A percentile compares a stretch with the other conserved stretches of the same genome.
Evolutionary conservation across 1,284 basidiomycete species (phyloP).

Genomic region (Cutaneotrichosporon cavernicola): DNA sequence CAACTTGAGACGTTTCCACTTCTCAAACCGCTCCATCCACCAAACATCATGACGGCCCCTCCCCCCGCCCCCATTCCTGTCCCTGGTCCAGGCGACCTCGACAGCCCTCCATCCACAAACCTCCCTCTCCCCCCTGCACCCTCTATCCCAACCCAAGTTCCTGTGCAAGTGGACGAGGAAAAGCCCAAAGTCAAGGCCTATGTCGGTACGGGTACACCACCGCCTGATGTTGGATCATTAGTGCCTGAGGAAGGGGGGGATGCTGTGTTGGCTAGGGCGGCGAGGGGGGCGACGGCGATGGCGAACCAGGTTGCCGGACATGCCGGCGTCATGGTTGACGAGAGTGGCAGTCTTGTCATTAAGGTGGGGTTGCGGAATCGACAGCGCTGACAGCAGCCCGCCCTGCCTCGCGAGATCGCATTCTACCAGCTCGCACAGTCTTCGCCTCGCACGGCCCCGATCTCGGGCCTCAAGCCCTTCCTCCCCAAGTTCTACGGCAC

Average conservation of each 20-base stretch:
- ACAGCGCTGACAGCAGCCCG: slow-evolving; percentile 54
- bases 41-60: not conserved
- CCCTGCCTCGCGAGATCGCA: slow-evolving; percentile 66
- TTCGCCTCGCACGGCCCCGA: slow-evolving; percentile 29
- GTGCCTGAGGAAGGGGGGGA: not conserved
- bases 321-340: slow-evolving; percentile 68
- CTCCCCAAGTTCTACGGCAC: slow-evolving; percentile 75
- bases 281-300: slow-evolving; percentile 36
- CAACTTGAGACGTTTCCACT: not conserved
- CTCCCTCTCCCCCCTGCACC: not conserved
- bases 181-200: not conserved
- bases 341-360: slow-evolving; percentile 76
- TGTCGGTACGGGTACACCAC: slow-evolving; percentile 1
- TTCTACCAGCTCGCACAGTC: slow-evolving; percentile 72
- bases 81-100: slow-evolving; percentile 1
- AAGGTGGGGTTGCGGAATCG: slow-evolving; percentile 56
- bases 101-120: not conserved
- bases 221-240: not conserved
- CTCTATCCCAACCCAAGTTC: not conserved
- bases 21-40: not conserved
- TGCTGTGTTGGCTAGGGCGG: not conserved
- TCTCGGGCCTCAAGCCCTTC: slow-evolving; percentile 55
- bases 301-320: slow-evolving; percentile 84
- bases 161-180: too few relatives aligned
- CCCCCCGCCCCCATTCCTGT: not conserved